Conservation (phyloP, 129 eudicot species). For the Helianthus tuberosus region DNA sequence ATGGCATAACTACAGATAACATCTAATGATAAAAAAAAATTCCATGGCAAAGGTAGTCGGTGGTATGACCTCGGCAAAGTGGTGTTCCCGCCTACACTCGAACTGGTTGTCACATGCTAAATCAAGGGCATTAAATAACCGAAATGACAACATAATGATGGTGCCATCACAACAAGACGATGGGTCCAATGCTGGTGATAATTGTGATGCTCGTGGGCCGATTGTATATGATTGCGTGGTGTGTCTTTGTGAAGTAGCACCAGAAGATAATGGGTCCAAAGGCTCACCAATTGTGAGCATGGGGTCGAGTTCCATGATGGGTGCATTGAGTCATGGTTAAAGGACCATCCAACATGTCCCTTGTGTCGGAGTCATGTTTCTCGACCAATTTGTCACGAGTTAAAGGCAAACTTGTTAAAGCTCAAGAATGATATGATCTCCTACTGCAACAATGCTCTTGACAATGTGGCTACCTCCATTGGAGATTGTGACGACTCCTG, state of each 20-base stretch:
- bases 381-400: neutral
- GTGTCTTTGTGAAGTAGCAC: slow-evolving; percentile 20
- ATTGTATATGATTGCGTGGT: neutral
- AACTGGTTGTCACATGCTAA: no score
- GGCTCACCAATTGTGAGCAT: slow-evolving; percentile 3
- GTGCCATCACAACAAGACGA: no score
- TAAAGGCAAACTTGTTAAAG: neutral
- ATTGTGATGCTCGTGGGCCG: neutral
- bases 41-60: no score
- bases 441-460: slow-evolving; percentile 2
- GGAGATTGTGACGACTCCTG: no score
- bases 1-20: no score
- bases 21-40: no score
- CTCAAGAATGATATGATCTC: neutral
- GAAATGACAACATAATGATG: no score
- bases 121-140: no score
- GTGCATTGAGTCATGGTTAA: slow-evolving; percentile 20
- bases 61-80: no score
- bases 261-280: neutral
- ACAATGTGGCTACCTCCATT: neutral
- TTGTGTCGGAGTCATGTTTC: slow-evolving; percentile 22
- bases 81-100: no score
- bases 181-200: neutral
- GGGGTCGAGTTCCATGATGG: slow-evolving; percentile 12
- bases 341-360: slow-evolving; percentile 14